Conservation (phyloP, 805 yeast species). For the Pichia occidentalis region DNA sequence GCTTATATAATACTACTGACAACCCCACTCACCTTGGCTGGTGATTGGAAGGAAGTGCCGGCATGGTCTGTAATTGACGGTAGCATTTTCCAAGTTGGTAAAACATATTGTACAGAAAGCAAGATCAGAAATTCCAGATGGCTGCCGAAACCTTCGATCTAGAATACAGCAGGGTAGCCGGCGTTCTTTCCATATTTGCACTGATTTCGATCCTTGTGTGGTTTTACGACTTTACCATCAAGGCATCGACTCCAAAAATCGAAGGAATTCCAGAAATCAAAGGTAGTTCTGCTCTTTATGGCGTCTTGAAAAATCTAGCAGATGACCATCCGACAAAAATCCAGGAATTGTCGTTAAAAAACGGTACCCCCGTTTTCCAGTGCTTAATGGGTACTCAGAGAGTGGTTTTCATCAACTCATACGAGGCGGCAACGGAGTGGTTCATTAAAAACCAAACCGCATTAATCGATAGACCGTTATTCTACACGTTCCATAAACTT, state of each 20-base stretch:
- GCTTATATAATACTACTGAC: too few species aligned
- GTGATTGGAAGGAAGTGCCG: too few species aligned
- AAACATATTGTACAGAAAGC: too few species aligned
- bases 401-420: constrained; percentile 17
- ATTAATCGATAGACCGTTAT: constrained; percentile 19
- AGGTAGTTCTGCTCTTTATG: constrained; percentile 27
- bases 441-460: constrained; percentile 20
- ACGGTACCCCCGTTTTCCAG: constrained; percentile 24
- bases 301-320: constrained; percentile 27
- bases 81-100: too few species aligned
- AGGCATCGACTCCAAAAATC: constrained; percentile 20
- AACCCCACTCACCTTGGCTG: too few species aligned
- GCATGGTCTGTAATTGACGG: too few species aligned
- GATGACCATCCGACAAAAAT: constrained; percentile 30
- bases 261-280: constrained; percentile 29
- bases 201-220: constrained; percentile 7
- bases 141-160: too few species aligned
- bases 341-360: constrained; percentile 26
- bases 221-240: constrained; percentile 15
- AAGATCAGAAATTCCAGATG: too few species aligned
- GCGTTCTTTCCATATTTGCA: not conserved
- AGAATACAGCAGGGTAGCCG: too few species aligned
- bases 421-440: constrained; percentile 18
- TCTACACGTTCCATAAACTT: constrained; percentile 21
- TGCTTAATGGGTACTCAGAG: constrained; percentile 21